Conservation (phyloP, 306 rosid genomes). For the Trifolium subterraneum region DNA sequence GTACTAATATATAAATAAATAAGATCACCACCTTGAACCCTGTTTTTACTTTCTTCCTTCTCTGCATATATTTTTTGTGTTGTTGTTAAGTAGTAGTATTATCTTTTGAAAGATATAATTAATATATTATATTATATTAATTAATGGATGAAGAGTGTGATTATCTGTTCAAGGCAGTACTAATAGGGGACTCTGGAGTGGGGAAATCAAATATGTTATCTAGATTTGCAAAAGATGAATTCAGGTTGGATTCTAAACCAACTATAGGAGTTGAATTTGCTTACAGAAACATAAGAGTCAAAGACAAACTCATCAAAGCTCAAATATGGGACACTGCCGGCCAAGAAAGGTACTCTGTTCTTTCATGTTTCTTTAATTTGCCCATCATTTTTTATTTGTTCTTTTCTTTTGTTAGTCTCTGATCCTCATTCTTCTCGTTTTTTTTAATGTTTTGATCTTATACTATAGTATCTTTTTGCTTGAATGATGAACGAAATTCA, state of each 20-base stretch:
- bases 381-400: too few relatives aligned
- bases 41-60: slow-evolving; percentile 12
- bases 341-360: slow-evolving; percentile 93
- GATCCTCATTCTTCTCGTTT: too few relatives aligned
- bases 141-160: slow-evolving; percentile 72
- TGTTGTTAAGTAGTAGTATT: too few relatives aligned
- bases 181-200: slow-evolving; percentile 91
- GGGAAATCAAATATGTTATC: slow-evolving; percentile 95
- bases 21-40: slow-evolving; percentile 43
- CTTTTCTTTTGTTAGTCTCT: too few relatives aligned
- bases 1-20: slow-evolving; percentile 11
- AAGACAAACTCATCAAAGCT: slow-evolving; percentile 88
- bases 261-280: slow-evolving; percentile 97
- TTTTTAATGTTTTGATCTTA: too few relatives aligned
- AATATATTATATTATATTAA: too few relatives aligned
- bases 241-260: slow-evolving; percentile 85
- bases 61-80: too few relatives aligned
- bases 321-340: slow-evolving; percentile 99
- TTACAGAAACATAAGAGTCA: slow-evolving; percentile 74
- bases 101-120: too few relatives aligned
- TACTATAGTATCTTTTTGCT: too few relatives aligned
- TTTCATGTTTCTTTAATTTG: too few relatives aligned
- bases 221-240: slow-evolving; percentile 80
- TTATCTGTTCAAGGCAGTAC: slow-evolving; percentile 82
- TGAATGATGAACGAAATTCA: too few relatives aligned